A percentile compares a stretch with the other conserved stretches of the same genome.
Evolutionary conservation across 2,329 filamentous ascomycete species (phyloP).

Genomic region (Monilinia fructigena): DNA sequence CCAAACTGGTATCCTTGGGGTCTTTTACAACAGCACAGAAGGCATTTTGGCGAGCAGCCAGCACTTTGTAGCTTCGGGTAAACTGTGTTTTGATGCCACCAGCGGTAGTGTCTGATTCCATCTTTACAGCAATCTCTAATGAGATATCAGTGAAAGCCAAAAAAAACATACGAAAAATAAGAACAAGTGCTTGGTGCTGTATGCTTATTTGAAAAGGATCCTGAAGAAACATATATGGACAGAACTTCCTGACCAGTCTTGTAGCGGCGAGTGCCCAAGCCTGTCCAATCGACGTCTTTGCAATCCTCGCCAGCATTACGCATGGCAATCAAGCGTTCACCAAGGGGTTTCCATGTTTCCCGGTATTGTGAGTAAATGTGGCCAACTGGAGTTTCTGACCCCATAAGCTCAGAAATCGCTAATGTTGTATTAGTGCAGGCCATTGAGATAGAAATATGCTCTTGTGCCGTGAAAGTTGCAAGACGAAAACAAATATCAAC

Average conservation of each 20-base stretch:
- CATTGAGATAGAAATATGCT: not conserved
- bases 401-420: conserved; percentile 10
- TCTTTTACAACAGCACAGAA: conserved; percentile 48
- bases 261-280: conserved; percentile 12
- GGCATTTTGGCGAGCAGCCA: conserved; percentile 49
- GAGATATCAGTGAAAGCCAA: not conserved
- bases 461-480: conserved; percentile 23
- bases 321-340: conserved; percentile 17
- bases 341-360: conserved; percentile 19
- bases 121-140: conserved; percentile 1
- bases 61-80: conserved; percentile 50
- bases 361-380: conserved; percentile 2
- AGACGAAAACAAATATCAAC: conserved; percentile 17
- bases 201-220: not conserved
- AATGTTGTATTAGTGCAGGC: conserved; percentile 4
- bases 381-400: conserved; percentile 9
- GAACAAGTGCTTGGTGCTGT: not conserved
- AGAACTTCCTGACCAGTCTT: conserved; percentile 24
- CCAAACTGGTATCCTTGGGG: conserved; percentile 37
- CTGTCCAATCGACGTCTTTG: conserved; percentile 17
- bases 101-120: conserved; percentile 52
- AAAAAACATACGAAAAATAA: not conserved
- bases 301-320: conserved; percentile 12
- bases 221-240: not conserved
- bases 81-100: conserved; percentile 62